Evolutionary conservation across 495 filamentous ascomycete species (phyloP).

Genomic region (Penicillium roqueforti): DNA sequence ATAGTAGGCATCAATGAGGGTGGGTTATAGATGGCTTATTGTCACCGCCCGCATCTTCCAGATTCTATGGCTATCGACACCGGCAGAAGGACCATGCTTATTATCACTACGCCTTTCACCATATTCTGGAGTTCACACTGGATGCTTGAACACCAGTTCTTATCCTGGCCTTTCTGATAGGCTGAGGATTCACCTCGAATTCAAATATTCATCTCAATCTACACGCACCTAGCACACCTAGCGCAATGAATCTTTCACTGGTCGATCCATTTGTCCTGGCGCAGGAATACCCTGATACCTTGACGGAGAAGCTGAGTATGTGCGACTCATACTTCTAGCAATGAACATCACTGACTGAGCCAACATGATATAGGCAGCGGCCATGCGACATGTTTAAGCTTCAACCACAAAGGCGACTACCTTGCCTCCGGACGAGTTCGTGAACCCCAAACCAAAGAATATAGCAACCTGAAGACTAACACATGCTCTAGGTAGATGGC

Average conservation of each 20-base stretch:
- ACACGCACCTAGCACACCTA: neutral
- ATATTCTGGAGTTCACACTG: slow-evolving; percentile 16
- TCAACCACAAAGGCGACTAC: slow-evolving; percentile 90
- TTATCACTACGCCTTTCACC: neutral
- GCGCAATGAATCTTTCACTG: slow-evolving; percentile 71
- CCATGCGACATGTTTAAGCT: slow-evolving; percentile 69
- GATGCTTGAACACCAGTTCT: slow-evolving; percentile 26
- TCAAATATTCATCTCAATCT: neutral
- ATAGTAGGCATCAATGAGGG: slow-evolving; percentile 3
- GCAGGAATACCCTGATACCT: slow-evolving; percentile 89
- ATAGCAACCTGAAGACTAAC: slow-evolving; percentile 1
- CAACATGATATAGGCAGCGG: slow-evolving; percentile 47
- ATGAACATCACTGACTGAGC: neutral
- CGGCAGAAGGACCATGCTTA: slow-evolving; percentile 10
- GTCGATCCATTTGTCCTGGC: slow-evolving; percentile 80
- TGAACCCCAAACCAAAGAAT: slow-evolving; percentile 7
- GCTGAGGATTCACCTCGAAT: slow-evolving; percentile 19
- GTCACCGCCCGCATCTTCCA: slow-evolving; percentile 15
- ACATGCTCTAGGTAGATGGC: slow-evolving; percentile 62
- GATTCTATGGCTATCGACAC: slow-evolving; percentile 9
- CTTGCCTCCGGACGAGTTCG: slow-evolving; percentile 83
- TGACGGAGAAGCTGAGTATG: slow-evolving; percentile 78
- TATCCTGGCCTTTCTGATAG: slow-evolving; percentile 30
- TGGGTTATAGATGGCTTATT: slow-evolving; percentile 2
- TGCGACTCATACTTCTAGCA: neutral